Base-by-base conservation (phyloP, 768 basidiomycete genomes). In the Kwoniella sp. region DNA sequence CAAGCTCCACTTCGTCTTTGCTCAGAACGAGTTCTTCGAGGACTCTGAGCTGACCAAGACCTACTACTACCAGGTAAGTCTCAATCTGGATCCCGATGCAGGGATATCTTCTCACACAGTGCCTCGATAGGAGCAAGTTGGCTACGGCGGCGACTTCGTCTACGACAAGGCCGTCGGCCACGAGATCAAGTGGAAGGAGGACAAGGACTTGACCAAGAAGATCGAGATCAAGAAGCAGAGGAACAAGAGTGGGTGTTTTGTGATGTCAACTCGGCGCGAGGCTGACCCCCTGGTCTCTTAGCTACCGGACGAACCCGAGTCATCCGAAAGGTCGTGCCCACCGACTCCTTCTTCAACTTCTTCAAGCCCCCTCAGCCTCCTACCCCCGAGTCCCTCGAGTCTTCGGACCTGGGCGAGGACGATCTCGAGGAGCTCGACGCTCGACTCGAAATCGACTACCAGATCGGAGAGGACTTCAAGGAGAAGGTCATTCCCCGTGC, bases 281-380 rank as follows among this genome's bases (percentile, higher is more conserved):
- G n/a, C 28, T 17, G 6, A 10, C 43, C 33, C 31, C n/a, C 36
- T 23, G 26, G 45, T 22, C 7, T 32, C 6, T 0, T 48, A 79
- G 77, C 77, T 60, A 79, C 78, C 50, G 77, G 77, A 70, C 77
- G 76, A 56, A 79, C 78, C 38, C 75, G 78, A 37, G 72, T 77
- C 45, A 75, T 79, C 68, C 75, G 75, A 76, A 96, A 96, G 78
- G 85, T 87, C 5, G 84, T 82, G 62, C 88, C 89, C 8, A 84
- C 87, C 5, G 88, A 92, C 28, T 96, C 93, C 12, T 98, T 99
- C 82, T 99, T 99, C 85, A 89, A 90, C 81, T 99, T 98, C 78
- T 99, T 99, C 82, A 77, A 78, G 46, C 89, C 90, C 9, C 89
- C 89, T 14, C 73, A 78, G 20, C 83, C 86, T 2, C 87, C 88